Evolutionary conservation across 768 basidiomycete species (phyloP).

Genomic region (Hericium erinaceus): DNA sequence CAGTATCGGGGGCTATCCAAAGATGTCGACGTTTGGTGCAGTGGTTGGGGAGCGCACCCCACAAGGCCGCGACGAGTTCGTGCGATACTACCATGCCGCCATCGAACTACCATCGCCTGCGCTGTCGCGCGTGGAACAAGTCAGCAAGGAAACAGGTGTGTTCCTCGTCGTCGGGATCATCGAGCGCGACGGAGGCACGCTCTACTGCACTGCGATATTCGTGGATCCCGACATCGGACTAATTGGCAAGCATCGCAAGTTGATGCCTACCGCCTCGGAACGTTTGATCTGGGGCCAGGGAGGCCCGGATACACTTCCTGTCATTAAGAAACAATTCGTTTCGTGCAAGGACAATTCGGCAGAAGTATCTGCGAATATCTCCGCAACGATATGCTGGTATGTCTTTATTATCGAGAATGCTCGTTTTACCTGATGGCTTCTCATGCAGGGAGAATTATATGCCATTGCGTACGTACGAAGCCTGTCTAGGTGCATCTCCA

Average conservation of each 20-base stretch:
- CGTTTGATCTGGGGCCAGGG: slow-evolving; percentile 57
- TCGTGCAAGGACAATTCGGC: slow-evolving; percentile 11
- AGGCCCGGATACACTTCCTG: slow-evolving; percentile 43
- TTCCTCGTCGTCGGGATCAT: slow-evolving; percentile 54
- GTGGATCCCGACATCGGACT: slow-evolving; percentile 37
- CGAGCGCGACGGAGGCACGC: slow-evolving; percentile 48
- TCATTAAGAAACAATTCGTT: slow-evolving; percentile 32
- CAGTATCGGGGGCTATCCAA: slow-evolving; percentile 54
- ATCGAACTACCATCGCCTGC: slow-evolving; percentile 48
- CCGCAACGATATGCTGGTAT: slow-evolving; percentile 52
- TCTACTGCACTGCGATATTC: slow-evolving; percentile 54
- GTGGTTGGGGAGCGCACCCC: slow-evolving; percentile 39
- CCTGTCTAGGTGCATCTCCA: background rate
- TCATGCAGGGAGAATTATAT: slow-evolving; percentile 59
- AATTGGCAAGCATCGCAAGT: slow-evolving; percentile 55
- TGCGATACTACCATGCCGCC: slow-evolving; percentile 44
- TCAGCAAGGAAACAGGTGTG: slow-evolving; percentile 38
- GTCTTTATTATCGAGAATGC: slow-evolving; percentile 5
- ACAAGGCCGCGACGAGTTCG: slow-evolving; percentile 49
- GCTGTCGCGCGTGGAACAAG: slow-evolving; percentile 34
- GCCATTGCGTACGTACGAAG: slow-evolving; percentile 41
- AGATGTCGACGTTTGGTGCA: slow-evolving; percentile 43
- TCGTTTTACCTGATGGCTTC: background rate
- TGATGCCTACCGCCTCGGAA: slow-evolving; percentile 54
- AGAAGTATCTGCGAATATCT: slow-evolving; percentile 34